Base-by-base conservation (phyloP, 129 eudicot species). In the Tagetes patula region DNA sequence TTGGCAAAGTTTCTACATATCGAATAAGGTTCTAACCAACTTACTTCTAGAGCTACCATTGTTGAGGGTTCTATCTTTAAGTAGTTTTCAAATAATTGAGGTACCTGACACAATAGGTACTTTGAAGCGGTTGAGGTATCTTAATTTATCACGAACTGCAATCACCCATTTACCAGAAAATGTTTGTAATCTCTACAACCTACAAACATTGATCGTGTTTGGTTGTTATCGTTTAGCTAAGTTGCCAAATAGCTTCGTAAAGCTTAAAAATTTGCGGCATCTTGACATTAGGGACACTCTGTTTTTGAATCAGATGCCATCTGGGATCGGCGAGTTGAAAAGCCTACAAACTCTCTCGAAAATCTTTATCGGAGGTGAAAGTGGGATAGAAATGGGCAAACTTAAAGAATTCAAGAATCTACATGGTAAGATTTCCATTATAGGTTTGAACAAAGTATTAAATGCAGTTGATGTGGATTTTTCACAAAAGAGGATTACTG, bases 401-500 rank as follows among this genome's bases (percentile, higher is more conserved):
- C 46, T 69, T 48, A 34, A 69, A 48, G 12, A 48, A 5, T 69
- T 50, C 3, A 33, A 69, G 27, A 48, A 69, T 33, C 61, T 48
- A 5, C 3, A 4, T 69, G 73, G 46, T 0, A 33, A 58, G 14
- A 0, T 58, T 11, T 69, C 41, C 46, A 32, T 69, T 11, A 4
- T 32, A 9, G 73, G 73, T 38, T 12, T 69, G 60, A 60, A 69
- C 2, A 69, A 69, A 33, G 73, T 69, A 11, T 0, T 7, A 69
- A 69, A 47, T 36, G 67, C 43, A 60, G 3, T 7, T 1, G 66
- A 60, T 3, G 67, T 45, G 3, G 34, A 69, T 9, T 12, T 69
- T 47, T 13, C 45, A 48, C 73, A 32, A 69, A 48, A 69, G 43
- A 69, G 3, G 46, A 5, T 69, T 31, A 58, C 9, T 4, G 3